Percentiles rank a stretch among this genome's conserved stretches.
Evolutionary conservation across 2,329 filamentous ascomycete genomes (phyloP).

Genomic region (Aspergillus thermomutatus): DNA sequence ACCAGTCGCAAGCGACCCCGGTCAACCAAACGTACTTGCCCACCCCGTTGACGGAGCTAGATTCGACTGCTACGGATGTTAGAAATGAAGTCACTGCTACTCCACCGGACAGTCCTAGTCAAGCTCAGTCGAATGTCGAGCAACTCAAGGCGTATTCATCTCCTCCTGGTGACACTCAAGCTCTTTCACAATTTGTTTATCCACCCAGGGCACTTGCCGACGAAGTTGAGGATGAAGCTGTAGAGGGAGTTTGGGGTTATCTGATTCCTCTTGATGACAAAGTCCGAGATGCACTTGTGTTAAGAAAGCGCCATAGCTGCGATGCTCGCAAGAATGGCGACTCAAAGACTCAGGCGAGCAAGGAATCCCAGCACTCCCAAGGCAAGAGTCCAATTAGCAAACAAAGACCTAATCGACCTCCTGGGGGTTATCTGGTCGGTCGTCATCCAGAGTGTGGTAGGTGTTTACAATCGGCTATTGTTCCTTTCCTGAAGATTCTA

Average conservation of each 20-base stretch:
- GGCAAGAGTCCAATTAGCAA: slow-evolving; percentile 57
- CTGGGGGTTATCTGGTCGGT: slow-evolving; percentile 86
- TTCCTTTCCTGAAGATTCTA: slow-evolving; percentile 6
- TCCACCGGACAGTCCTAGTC: slow-evolving; percentile 61
- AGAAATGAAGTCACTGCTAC: slow-evolving; percentile 70
- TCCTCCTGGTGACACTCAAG: slow-evolving; percentile 73
- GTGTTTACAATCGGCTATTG: slow-evolving; percentile 31
- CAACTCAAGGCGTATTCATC: slow-evolving; percentile 49
- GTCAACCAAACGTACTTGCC: slow-evolving; percentile 69
- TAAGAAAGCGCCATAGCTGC: slow-evolving; percentile 72
- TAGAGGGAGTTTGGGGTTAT: slow-evolving; percentile 94
- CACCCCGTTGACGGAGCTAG: slow-evolving; percentile 72
- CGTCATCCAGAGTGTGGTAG: slow-evolving; percentile 90
- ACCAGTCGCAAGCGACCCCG: slow-evolving; percentile 54
- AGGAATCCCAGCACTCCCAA: slow-evolving; percentile 38
- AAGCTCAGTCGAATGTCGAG: slow-evolving; percentile 43
- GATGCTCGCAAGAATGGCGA: slow-evolving; percentile 46
- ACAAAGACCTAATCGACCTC: slow-evolving; percentile 51
- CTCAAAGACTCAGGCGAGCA: slow-evolving; percentile 35
- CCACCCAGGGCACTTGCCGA: slow-evolving; percentile 69
- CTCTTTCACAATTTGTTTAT: slow-evolving; percentile 76
- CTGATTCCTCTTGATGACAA: slow-evolving; percentile 74
- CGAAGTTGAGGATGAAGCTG: slow-evolving; percentile 78
- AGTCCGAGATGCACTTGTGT: slow-evolving; percentile 66
- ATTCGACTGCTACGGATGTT: slow-evolving; percentile 58